These are phyloP conservation scores for Syzygium syzygioides DNA, from an alignment of 441 rosid genomes.

Conservation along the genomic window DNA sequence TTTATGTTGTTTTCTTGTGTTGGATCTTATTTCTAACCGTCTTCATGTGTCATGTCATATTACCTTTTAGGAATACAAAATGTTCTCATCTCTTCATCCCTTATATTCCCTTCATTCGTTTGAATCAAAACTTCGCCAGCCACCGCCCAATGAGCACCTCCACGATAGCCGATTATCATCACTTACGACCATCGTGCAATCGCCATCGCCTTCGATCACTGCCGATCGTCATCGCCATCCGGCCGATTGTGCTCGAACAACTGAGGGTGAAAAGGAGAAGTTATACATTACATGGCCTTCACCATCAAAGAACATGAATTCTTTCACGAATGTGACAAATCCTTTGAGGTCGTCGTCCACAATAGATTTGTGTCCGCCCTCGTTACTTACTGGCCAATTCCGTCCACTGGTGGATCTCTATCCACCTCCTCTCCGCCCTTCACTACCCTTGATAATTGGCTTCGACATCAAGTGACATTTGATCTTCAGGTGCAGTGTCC, in stretches of 20 bases:
- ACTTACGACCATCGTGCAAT: fast-evolving
- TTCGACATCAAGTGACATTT: no score
- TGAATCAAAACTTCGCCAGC: no score
- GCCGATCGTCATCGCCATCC: fast-evolving
- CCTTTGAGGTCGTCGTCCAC: background rate
- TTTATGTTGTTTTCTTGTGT: no score
- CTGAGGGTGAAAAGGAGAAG: background rate
- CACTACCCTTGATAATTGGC: background rate
- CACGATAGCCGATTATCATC: fast-evolving
- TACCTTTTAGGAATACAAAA: no score
- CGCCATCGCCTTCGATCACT: fast-evolving
- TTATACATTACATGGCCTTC: background rate
- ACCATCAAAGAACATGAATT: background rate
- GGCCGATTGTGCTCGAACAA: fast-evolving
- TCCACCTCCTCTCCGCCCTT: background rate
- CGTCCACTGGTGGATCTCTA: background rate
- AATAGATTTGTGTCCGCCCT: fast-evolving
- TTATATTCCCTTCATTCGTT: no score
- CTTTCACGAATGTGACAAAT: background rate
- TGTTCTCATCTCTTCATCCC: no score
- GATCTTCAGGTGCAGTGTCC: no score
- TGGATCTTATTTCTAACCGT: no score
- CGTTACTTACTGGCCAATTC: background rate
- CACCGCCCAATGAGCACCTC: no score
- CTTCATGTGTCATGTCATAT: no score